These are phyloP conservation scores for Psilocybe tampanensis DNA, from an alignment of 768 basidiomycete species.

Conservation along the genomic window DNA sequence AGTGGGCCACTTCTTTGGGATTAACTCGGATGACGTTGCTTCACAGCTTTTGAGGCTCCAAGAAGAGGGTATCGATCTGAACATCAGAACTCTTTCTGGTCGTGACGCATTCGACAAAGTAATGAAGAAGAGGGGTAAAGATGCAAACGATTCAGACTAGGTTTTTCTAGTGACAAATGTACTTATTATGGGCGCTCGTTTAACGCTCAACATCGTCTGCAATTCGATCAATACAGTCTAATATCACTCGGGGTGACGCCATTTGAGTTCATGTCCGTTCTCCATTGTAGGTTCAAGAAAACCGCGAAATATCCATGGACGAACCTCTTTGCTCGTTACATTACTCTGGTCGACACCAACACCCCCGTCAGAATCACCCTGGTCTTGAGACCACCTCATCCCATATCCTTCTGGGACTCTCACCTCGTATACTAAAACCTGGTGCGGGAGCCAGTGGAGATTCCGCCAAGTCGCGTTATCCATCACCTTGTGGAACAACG, in stretches of 20 bases:
- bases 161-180: no score
- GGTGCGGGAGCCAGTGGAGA: conserved; percentile 67
- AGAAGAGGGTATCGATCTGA: no score
- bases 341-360: background rate
- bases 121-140: no score
- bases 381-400: conserved; percentile 65
- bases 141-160: no score
- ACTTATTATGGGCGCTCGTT: no score
- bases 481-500: conserved; percentile 56
- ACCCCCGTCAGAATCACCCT: conserved; percentile 10
- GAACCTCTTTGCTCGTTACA: conserved; percentile 6
- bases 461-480: conserved; percentile 60
- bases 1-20: no score
- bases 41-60: no score
- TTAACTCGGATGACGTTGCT: no score
- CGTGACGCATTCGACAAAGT: no score
- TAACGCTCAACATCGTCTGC: background rate
- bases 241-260: conserved; percentile 46
- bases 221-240: no score
- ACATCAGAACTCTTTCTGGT: no score
- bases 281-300: conserved; percentile 73
- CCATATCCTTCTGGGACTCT: conserved; percentile 64
- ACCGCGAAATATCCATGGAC: conserved; percentile 60
- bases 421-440: conserved; percentile 62
- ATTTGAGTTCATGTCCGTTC: conserved; percentile 63